Percentiles rank a stretch among this genome's conserved stretches.
These are phyloP conservation scores for Nothomitra cinnamomea DNA, from an alignment of 2,329 filamentous ascomycete genomes.

Conservation along the genomic window DNA sequence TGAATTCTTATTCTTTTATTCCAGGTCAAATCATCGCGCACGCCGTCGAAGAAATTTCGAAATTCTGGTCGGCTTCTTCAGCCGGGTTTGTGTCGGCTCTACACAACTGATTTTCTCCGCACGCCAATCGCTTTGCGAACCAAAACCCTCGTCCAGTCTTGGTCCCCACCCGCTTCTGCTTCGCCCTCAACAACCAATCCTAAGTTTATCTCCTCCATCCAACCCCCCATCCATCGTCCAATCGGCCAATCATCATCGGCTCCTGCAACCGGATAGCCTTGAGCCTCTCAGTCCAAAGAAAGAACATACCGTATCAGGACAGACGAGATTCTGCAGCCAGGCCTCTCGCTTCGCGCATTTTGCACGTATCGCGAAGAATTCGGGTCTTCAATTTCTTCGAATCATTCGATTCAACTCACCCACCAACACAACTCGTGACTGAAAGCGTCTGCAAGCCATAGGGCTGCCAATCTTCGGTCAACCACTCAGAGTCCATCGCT, in stretches of 20 bases:
- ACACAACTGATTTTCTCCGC: neutral
- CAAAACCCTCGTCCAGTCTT: neutral
- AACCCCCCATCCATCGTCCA: neutral
- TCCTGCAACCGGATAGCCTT: slow-evolving; percentile 4
- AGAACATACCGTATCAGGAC: slow-evolving; percentile 2
- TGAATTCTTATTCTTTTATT: neutral
- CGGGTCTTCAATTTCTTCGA: neutral
- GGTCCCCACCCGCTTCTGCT: neutral
- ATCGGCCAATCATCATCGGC: neutral
- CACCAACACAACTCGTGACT: slow-evolving; percentile 4
- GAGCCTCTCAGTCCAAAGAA: neutral
- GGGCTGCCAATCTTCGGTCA: neutral
- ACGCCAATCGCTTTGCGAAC: neutral
- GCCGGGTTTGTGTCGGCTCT: slow-evolving; percentile 3
- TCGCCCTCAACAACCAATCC: slow-evolving; percentile 2
- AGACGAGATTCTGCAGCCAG: slow-evolving; percentile 1
- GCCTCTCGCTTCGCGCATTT: slow-evolving; percentile 1
- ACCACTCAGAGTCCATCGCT: slow-evolving; percentile 2
- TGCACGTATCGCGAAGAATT: slow-evolving; percentile 4
- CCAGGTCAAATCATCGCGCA: neutral
- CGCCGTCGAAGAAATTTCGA: neutral
- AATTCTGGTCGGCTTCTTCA: neutral
- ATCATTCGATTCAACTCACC: slow-evolving; percentile 2
- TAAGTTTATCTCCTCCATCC: neutral
- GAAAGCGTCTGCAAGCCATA: slow-evolving; percentile 3